phyloP scores from a whole-genome alignment of 164 flowering plant genomes.

The Sextonia rubra region DNA sequence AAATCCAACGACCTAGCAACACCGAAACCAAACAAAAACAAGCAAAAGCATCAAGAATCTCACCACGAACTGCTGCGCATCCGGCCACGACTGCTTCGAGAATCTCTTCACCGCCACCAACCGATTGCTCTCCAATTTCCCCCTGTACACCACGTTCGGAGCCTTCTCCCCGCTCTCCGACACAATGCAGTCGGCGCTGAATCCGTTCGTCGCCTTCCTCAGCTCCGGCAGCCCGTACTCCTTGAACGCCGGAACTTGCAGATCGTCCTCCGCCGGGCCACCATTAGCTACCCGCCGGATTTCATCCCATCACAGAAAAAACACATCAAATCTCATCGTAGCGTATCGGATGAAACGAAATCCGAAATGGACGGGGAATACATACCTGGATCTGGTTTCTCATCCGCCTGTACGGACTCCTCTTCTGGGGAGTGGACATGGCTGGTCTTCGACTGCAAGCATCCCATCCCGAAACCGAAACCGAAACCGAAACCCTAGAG shows the following conservation, averaged over 20 bases:
- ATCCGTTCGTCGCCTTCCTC: constrained; percentile 62
- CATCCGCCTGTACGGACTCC: constrained; percentile 34
- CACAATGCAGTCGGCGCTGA: constrained; percentile 52
- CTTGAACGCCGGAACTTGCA: constrained; percentile 45
- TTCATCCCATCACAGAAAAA: too few species aligned
- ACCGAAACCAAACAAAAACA: not conserved
- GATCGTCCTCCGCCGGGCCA: constrained; percentile 38
- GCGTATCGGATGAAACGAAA: not conserved
- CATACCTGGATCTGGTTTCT: constrained; percentile 49
- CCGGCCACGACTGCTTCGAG: constrained; percentile 80
- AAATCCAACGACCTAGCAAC: not conserved
- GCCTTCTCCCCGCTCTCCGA: constrained; percentile 91
- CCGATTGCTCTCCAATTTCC: constrained; percentile 43
- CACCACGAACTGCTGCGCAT: constrained; percentile 64
- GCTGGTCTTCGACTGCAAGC: constrained; percentile 71
- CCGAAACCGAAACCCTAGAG: constrained; percentile 3
- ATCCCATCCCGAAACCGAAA: constrained; percentile 52
- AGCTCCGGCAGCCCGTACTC: constrained; percentile 55
- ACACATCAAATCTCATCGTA: too few species aligned
- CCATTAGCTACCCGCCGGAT: constrained; percentile 23
- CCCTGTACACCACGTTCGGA: constrained; percentile 74
- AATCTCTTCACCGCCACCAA: constrained; percentile 72
- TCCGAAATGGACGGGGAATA: constrained; percentile 8
- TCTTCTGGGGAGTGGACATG: constrained; percentile 64
- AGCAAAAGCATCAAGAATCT: constrained; percentile 2